phyloP scores from a whole-genome alignment of 176 grass and related monocot species.

The Pontederia crassipes region DNA sequence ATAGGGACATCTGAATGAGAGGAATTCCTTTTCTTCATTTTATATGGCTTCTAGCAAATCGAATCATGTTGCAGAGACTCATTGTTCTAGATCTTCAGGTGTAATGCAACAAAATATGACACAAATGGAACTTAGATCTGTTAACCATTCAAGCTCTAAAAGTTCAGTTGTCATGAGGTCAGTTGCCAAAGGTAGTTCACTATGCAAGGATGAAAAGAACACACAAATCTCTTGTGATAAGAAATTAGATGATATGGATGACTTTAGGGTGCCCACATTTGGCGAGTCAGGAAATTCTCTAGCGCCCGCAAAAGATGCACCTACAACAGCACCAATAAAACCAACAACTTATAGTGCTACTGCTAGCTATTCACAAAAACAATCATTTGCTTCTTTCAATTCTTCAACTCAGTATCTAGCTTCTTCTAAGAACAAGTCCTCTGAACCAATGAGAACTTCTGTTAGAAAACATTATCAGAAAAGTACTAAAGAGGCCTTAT shows the following conservation, averaged over 20 bases:
- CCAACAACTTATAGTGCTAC: neutral
- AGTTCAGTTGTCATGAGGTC: conserved; percentile 10
- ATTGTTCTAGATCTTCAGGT: conserved; percentile 28
- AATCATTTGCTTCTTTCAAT: conserved; percentile 1
- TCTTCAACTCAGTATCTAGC: conserved; percentile 18
- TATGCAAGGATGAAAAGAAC: conserved; percentile 19
- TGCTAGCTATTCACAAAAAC: conserved; percentile 18
- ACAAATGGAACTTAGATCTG: conserved; percentile 7
- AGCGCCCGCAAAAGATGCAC: conserved; percentile 1
- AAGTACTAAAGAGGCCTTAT: neutral
- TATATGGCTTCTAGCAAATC: conserved; percentile 34
- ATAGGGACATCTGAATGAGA: conserved; percentile 43
- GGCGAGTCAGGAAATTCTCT: conserved; percentile 9
- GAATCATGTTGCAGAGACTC: conserved; percentile 25
- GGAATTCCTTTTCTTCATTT: conserved; percentile 40
- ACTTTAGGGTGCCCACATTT: conserved; percentile 56
- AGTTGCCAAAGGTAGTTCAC: conserved; percentile 32
- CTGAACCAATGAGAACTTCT: conserved; percentile 23
- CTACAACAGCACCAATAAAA: conserved; percentile 3
- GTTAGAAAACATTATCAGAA: neutral
- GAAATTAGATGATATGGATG: conserved; percentile 42
- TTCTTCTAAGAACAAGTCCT: conserved; percentile 12
- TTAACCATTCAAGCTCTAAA: neutral
- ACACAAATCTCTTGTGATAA: conserved; percentile 21
- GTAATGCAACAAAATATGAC: neutral